phyloP scores from a whole-genome alignment of 2,329 filamentous ascomycete species.

The Botrytis tulipae region DNA sequence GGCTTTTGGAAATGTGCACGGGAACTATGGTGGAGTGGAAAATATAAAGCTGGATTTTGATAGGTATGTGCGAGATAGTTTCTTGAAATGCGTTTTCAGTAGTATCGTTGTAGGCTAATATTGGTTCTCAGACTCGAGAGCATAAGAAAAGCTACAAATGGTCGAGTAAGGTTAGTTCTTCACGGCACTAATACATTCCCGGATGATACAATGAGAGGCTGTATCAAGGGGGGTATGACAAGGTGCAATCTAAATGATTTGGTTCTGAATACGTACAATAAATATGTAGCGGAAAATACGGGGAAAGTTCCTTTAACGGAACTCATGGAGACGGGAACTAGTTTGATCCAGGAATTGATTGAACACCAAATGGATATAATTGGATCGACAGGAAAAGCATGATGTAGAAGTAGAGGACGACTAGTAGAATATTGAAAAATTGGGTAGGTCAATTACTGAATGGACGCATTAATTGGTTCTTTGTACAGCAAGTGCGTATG shows the following conservation, averaged over 20 bases:
- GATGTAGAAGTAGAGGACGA: background rate
- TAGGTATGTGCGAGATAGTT: constrained; percentile 35
- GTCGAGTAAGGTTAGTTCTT: constrained; percentile 49
- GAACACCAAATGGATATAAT: constrained; percentile 35
- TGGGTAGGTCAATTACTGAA: background rate
- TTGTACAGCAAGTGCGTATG: background rate
- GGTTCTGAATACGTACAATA: constrained; percentile 32
- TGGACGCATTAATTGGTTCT: background rate
- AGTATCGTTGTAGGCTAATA: background rate
- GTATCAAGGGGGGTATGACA: constrained; percentile 46
- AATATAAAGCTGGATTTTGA: constrained; percentile 39
- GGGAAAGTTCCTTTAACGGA: constrained; percentile 32
- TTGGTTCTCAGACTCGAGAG: constrained; percentile 18
- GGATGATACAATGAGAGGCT: constrained; percentile 50
- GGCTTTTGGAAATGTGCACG: constrained; percentile 67
- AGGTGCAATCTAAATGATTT: constrained; percentile 39
- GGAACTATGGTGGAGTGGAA: constrained; percentile 52
- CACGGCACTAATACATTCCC: constrained; percentile 57
- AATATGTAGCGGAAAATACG: constrained; percentile 29
- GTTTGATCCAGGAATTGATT: constrained; percentile 31
- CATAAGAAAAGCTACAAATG: constrained; percentile 34
- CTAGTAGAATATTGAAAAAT: background rate
- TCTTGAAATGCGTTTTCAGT: background rate
- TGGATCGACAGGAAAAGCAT: constrained; percentile 33
- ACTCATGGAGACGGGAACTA: constrained; percentile 34